A percentile compares a stretch with the other conserved stretches of the same genome.
Conservation (phyloP, 2,329 filamentous ascomycete genomes). For the Scedosporium aurantiacum region DNA sequence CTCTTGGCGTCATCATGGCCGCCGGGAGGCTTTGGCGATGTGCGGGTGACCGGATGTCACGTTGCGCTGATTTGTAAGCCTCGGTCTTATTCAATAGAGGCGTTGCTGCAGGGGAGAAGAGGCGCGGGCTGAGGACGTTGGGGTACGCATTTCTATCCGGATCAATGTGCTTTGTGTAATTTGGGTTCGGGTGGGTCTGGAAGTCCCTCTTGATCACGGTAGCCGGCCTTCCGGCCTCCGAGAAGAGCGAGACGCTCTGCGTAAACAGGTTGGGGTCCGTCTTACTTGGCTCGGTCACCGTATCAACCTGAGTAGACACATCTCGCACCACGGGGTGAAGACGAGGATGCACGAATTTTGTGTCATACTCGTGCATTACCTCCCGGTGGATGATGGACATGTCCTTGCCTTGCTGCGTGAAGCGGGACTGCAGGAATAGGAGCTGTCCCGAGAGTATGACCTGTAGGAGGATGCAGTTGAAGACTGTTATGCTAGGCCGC, state of each 20-base stretch:
- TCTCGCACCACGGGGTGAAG: constrained; percentile 68
- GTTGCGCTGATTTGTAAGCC: not conserved
- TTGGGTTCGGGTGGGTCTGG: constrained; percentile 71
- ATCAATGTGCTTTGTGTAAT: constrained; percentile 63
- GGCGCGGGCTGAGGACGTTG: constrained; percentile 27
- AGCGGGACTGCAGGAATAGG: constrained; percentile 59
- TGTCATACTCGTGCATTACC: constrained; percentile 90
- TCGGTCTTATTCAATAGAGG: constrained; percentile 6
- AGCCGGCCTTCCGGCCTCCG: constrained; percentile 38
- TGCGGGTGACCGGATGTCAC: not conserved
- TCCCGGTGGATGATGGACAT: constrained; percentile 75
- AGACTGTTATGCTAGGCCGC: constrained; percentile 73
- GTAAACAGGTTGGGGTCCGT: constrained; percentile 29
- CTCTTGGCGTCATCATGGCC: constrained; percentile 12
- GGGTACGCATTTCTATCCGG: constrained; percentile 36
- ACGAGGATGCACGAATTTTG: constrained; percentile 84
- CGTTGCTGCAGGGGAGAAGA: constrained; percentile 28
- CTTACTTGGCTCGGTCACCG: constrained; percentile 24
- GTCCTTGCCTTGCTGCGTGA: constrained; percentile 79
- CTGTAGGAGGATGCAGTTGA: constrained; percentile 71
- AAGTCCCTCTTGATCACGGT: constrained; percentile 65
- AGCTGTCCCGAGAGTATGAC: constrained; percentile 67
- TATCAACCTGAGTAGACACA: constrained; percentile 70
- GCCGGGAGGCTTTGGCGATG: constrained; percentile 22
- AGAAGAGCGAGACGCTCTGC: constrained; percentile 15